Conservation (phyloP, 352 stramenopile species). For the Pythium dissimile region DNA sequence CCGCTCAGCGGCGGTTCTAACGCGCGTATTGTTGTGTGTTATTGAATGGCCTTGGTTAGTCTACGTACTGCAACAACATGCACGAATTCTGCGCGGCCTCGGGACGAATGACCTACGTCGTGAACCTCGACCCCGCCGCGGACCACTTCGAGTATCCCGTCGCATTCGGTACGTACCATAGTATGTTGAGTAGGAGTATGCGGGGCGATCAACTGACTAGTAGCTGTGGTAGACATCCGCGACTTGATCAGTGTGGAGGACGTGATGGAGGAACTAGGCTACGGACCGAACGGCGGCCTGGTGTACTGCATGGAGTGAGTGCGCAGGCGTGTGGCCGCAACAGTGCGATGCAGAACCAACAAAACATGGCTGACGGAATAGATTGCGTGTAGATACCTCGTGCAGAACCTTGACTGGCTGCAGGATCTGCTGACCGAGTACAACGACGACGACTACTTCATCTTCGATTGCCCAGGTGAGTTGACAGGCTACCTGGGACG, state of each 20-base stretch:
- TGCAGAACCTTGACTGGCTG: slow-evolving; percentile 96
- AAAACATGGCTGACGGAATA: too few relatives aligned
- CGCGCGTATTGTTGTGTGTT: too few relatives aligned
- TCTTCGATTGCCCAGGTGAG: slow-evolving; percentile 98
- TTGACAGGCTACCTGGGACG: too few relatives aligned
- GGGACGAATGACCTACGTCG: slow-evolving; percentile 89
- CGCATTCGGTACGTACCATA: slow-evolving; percentile 57
- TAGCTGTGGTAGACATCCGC: slow-evolving; percentile 81
- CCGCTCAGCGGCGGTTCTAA: too few relatives aligned
- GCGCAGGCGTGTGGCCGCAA: neutral
- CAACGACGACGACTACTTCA: slow-evolving; percentile 94
- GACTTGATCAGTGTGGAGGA: slow-evolving; percentile 95
- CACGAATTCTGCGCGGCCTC: slow-evolving; percentile 88
- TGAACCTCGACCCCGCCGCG: slow-evolving; percentile 97
- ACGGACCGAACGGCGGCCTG: slow-evolving; percentile 97
- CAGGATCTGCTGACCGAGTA: slow-evolving; percentile 90
- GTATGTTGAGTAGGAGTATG: neutral
- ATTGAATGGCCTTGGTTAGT: too few relatives aligned
- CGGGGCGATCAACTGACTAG: neutral
- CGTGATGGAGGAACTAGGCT: slow-evolving; percentile 96
- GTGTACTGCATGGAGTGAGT: slow-evolving; percentile 99
- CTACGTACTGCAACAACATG: slow-evolving; percentile 93
- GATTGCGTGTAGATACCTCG: slow-evolving; percentile 65
- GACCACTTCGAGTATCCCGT: slow-evolving; percentile 89
- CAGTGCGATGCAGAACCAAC: too few relatives aligned